Base-by-base conservation (phyloP, 2,329 filamentous ascomycete species). In the Nothopassalora personata region DNA sequence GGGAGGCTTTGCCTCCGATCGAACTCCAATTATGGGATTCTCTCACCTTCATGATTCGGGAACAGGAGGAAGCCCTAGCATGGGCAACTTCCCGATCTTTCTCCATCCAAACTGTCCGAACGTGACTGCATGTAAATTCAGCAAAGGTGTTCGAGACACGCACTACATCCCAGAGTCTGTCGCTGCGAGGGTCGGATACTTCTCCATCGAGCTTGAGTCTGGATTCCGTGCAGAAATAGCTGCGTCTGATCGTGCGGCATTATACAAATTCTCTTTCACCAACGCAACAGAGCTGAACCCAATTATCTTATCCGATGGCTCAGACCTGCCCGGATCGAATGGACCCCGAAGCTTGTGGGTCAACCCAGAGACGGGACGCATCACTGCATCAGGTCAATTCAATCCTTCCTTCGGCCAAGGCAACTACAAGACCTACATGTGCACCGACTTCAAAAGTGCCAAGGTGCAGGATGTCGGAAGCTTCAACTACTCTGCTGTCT, bases 21-120 rank as follows among this genome's bases (percentile, higher is more conserved):
- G 70, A 11, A 73, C 69, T 54, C 72, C 72, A 19, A 69, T 79
- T 30, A 76, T 73, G 13, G 76, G 76, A 5, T 78, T 78, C 62
- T 74, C 71, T 8, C 67, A 65, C 4, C 77, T 80, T 72, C 80
- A 82, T 64, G 79, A 81, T 60, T 77, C 74, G 49, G 79, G 79
- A 13, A 80, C 79, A 23, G 79, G 67, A 48, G 63, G 63, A n/a
- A 52, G 70, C 76, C 83, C 87, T 0, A 89, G 85, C 1, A 74
- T 90, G 27, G 88, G 87, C 13, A 89, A 89, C 67, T 90, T 90
- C 55, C 85, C 88, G 0, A 76, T 90, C 1, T 90, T 90, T 61
- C 79, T 86, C 0, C 86, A 88, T 60, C 74, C 81, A 4, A 76
- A 77, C 33, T 90, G 87, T 62, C 77, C 80, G 0, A 79, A 75